Base-by-base conservation (phyloP, 2,329 filamentous ascomycete genomes). In the Trichoderma gracile region DNA sequence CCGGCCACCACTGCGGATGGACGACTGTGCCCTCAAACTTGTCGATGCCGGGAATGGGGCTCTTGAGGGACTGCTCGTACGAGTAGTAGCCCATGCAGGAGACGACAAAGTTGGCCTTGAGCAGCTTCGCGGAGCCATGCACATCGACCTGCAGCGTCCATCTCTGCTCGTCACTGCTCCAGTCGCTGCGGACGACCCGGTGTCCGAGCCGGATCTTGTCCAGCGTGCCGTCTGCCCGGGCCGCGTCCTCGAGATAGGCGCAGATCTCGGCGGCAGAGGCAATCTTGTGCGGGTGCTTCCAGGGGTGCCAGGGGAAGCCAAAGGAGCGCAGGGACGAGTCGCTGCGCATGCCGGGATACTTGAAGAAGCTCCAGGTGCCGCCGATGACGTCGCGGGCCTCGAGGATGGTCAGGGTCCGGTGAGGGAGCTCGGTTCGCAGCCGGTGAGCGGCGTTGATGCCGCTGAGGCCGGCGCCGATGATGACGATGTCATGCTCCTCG, bases 281-380 rank as follows among this genome's bases (percentile, higher is more conserved):
- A 70, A 89, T 84, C 59, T 80, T 78, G 46, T 72, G 67, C 14
- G 77, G 73, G 47, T 85, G 79, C 9, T 77, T 79, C 90, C 90
- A 94, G 3, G 89, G 89, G 60, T 89, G 81, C 86, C 90, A 95
- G 1, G 83, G 74, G 67, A 93, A 89, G 52, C 86, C 85, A 65
- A 88, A 89, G 0, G 84, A 79, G 62, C 80, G 81, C 68, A 89
- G 81, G 69, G 84, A 80, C 1, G 86, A 88, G 72, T 90, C 87
- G 46, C 86, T 89, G 43, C 87, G 85, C 65, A 93, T 85, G 43
- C 90, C 89, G 0, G 90, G 90, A 71, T 92, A 93, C 50, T 84
- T 86, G 80, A 92, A 94, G 63, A 92, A 84, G 69, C 85, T 85
- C 91, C 91, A 94, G 15, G 91, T 94, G 30, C 91, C 91, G 14